Conservation (phyloP, 1,284 basidiomycete genomes). For the Trametes polyzona region DNA sequence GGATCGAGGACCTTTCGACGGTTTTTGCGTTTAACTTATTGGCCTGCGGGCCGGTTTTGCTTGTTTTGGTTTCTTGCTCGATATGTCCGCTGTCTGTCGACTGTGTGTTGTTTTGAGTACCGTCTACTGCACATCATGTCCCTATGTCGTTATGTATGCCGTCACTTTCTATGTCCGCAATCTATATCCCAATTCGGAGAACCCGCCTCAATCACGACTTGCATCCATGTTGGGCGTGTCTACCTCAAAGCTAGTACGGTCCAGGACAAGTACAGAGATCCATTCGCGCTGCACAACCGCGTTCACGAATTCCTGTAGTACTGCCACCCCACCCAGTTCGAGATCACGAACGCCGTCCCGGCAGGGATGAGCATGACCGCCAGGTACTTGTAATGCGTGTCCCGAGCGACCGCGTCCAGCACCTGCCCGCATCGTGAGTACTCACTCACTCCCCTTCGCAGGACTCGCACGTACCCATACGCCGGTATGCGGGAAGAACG, state of each 20-base stretch:
- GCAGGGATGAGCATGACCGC: conserved; percentile 79
- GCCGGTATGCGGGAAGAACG: conserved; percentile 58
- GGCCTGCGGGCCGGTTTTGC: conserved; percentile 4
- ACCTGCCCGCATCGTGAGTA: too few relatives aligned
- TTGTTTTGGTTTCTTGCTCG: not conserved
- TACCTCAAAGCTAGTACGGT: too few relatives aligned
- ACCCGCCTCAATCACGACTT: too few relatives aligned
- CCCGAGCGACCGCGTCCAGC: conserved; percentile 63
- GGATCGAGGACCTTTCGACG: conserved; percentile 18
- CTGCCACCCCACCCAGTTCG: conserved; percentile 97
- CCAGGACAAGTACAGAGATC: too few relatives aligned
- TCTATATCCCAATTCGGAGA: not conserved
- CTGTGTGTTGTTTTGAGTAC: conserved; percentile 19
- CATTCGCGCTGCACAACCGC: not conserved
- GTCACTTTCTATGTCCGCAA: not conserved
- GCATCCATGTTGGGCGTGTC: too few relatives aligned
- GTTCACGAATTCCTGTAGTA: conserved; percentile 84
- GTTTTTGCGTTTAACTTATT: conserved; percentile 27
- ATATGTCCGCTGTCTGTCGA: conserved; percentile 15
- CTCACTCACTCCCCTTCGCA: too few relatives aligned
- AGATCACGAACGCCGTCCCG: conserved; percentile 86
- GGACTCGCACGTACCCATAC: conserved; percentile 55
- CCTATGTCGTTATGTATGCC: conserved; percentile 10
- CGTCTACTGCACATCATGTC: not conserved
- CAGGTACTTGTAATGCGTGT: conserved; percentile 92